Evolutionary conservation across 2,329 filamentous ascomycete genomes (phyloP).

Genomic region (Aureobasidium sp.): DNA sequence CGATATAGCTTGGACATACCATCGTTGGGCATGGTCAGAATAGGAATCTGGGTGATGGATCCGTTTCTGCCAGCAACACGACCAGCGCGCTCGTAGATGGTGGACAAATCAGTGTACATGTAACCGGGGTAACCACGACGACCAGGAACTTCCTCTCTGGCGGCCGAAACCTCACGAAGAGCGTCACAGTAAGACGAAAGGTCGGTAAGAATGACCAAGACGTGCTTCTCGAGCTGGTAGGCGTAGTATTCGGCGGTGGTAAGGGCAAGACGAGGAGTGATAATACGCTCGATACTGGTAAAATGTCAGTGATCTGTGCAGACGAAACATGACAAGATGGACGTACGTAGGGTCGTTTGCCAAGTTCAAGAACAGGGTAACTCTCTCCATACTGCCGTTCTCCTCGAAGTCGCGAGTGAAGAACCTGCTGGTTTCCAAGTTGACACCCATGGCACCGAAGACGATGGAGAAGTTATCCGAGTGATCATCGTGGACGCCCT

Average conservation of each 20-base stretch:
- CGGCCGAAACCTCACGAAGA: slow-evolving; percentile 95
- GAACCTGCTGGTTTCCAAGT: slow-evolving; percentile 97
- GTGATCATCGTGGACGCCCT: slow-evolving; percentile 92
- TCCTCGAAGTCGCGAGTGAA: slow-evolving; percentile 98
- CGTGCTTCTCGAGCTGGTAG: slow-evolving; percentile 99
- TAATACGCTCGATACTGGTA: slow-evolving; percentile 92
- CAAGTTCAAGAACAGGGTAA: slow-evolving; percentile 96
- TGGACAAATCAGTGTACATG: slow-evolving; percentile 99
- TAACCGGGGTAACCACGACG: slow-evolving; percentile 99
- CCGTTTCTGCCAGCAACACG: slow-evolving; percentile 96
- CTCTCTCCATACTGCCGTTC: slow-evolving; percentile 96
- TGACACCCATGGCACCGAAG: slow-evolving; percentile 99
- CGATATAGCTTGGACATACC: slow-evolving; percentile 38
- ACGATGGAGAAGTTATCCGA: slow-evolving; percentile 99
- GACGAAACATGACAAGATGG: neutral
- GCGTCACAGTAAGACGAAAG: slow-evolving; percentile 97
- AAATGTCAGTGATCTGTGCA: neutral
- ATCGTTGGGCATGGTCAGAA: slow-evolving; percentile 99
- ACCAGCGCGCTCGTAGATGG: slow-evolving; percentile 97
- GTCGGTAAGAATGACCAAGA: slow-evolving; percentile 96
- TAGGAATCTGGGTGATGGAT: slow-evolving; percentile 98
- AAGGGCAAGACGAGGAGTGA: slow-evolving; percentile 93
- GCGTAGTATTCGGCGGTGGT: slow-evolving; percentile 99
- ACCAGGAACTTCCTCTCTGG: slow-evolving; percentile 96
- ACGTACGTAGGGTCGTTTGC: slow-evolving; percentile 95